phyloP scores from a whole-genome alignment of 192 early-diverging fungal genomes.

The Dimargaris xerosporica region DNA sequence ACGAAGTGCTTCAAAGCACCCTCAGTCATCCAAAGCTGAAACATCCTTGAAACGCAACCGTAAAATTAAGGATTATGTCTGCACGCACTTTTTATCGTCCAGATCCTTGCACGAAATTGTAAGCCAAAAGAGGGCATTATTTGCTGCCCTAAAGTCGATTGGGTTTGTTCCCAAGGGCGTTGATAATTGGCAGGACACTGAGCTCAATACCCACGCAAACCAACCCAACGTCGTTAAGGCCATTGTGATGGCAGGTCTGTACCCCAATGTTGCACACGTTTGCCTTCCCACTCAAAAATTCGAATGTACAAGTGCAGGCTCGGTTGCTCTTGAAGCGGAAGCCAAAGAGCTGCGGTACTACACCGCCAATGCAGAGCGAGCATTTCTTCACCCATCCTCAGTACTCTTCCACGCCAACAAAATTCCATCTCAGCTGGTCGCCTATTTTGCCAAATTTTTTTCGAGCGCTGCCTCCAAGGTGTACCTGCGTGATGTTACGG shows the following conservation, averaged over 20 bases:
- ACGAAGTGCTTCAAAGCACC: neutral
- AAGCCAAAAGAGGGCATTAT: slow-evolving; percentile 37
- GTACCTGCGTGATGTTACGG: slow-evolving; percentile 40
- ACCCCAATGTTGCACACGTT: slow-evolving; percentile 64
- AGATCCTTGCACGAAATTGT: slow-evolving; percentile 44
- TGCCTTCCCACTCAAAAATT: slow-evolving; percentile 55
- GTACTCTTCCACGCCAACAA: slow-evolving; percentile 41
- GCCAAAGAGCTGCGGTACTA: slow-evolving; percentile 61
- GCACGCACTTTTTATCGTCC: slow-evolving; percentile 47
- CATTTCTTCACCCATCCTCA: slow-evolving; percentile 79
- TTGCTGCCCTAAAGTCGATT: slow-evolving; percentile 37
- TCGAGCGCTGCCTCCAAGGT: slow-evolving; percentile 21
- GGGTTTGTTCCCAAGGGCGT: slow-evolving; percentile 32
- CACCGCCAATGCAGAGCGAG: slow-evolving; percentile 36
- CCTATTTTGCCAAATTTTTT: slow-evolving; percentile 39
- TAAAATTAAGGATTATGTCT: slow-evolving; percentile 13
- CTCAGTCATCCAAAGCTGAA: neutral
- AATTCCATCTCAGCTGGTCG: slow-evolving; percentile 47
- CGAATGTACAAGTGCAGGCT: slow-evolving; percentile 50
- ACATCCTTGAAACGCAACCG: too few relatives aligned
- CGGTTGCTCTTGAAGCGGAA: slow-evolving; percentile 52
- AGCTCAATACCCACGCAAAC: slow-evolving; percentile 40
- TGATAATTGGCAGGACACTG: slow-evolving; percentile 10
- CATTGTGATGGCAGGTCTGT: slow-evolving; percentile 68
- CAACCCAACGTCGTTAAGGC: slow-evolving; percentile 48